A percentile compares a stretch with the other conserved stretches of the same genome.
phyloP scores from a whole-genome alignment of 2,329 filamentous ascomycete genomes.

The Daldinia eschscholtzii region DNA sequence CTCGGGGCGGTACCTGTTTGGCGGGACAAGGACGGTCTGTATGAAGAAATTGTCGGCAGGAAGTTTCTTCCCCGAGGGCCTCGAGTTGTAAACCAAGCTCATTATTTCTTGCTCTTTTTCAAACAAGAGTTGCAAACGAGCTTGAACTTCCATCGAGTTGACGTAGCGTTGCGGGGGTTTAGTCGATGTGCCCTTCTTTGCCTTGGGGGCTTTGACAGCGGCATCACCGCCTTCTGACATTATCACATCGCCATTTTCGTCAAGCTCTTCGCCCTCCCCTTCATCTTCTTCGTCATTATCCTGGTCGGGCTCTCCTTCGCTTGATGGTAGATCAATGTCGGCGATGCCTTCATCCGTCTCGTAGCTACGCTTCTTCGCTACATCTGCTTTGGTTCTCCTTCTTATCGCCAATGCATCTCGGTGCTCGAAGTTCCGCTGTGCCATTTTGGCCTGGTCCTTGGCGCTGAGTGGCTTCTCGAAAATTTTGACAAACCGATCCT shows the following conservation, averaged over 20 bases:
- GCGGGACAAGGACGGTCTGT: conserved; percentile 85
- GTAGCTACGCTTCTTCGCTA: conserved; percentile 56
- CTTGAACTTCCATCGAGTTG: conserved; percentile 84
- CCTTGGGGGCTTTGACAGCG: conserved; percentile 51
- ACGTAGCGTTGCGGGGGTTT: conserved; percentile 76
- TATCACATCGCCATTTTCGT: conserved; percentile 69
- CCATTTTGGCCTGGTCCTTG: conserved; percentile 84
- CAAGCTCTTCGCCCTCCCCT: conserved; percentile 61
- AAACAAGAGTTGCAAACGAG: conserved; percentile 83
- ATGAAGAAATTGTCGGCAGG: conserved; percentile 95
- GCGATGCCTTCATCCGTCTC: conserved; percentile 77
- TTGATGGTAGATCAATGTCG: conserved; percentile 69
- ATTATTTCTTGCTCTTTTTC: conserved; percentile 88
- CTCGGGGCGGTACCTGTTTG: conserved; percentile 91
- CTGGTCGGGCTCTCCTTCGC: conserved; percentile 57
- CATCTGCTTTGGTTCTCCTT: conserved; percentile 50
- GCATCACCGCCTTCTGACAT: conserved; percentile 63
- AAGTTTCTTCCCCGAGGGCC: conserved; percentile 72
- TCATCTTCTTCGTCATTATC: conserved; percentile 58
- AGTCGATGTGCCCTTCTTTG: conserved; percentile 53
- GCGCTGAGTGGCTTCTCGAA: conserved; percentile 83
- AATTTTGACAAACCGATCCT: conserved; percentile 92
- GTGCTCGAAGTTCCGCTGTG: conserved; percentile 73
- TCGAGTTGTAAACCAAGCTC: conserved; percentile 85
- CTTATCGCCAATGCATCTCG: conserved; percentile 76